Evolutionary conservation across 306 rosid genomes (phyloP).

Genomic region (Phaseolus lunatus): DNA sequence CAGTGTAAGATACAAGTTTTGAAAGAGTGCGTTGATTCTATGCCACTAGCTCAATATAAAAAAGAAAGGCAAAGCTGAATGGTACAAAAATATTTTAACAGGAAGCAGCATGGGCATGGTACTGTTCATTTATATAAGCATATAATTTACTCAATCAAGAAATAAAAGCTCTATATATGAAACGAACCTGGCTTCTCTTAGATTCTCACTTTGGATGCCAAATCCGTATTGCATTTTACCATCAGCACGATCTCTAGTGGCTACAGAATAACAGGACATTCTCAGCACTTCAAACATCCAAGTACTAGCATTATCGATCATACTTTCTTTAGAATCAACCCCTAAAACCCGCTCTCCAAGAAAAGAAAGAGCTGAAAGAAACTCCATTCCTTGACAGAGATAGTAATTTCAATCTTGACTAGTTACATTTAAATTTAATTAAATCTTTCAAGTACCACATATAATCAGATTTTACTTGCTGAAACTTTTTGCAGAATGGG

Average conservation of each 20-base stretch:
- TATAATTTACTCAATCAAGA: conserved; percentile 34
- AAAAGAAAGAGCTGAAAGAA: background rate
- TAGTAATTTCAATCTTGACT: background rate
- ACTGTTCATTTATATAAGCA: conserved; percentile 3
- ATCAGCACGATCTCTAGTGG: conserved; percentile 63
- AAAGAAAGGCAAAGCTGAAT: background rate
- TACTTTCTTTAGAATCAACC: background rate
- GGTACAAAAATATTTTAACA: conserved; percentile 7
- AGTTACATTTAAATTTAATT: conserved; percentile 15
- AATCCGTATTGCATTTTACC: conserved; percentile 77
- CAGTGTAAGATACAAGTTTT: background rate
- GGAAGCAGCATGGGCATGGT: background rate
- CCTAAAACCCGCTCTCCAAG: background rate
- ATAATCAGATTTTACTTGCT: background rate
- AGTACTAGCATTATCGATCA: background rate
- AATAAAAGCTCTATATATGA: conserved; percentile 15
- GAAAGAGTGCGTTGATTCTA: conserved; percentile 5
- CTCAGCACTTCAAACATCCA: conserved; percentile 35
- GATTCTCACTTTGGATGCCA: conserved; percentile 83
- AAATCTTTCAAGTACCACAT: background rate
- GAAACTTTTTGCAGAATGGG: background rate
- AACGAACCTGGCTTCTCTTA: conserved; percentile 97
- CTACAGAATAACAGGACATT: conserved; percentile 54
- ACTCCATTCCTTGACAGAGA: background rate
- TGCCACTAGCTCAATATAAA: background rate